Conservation (phyloP, 1,139 yeast genomes). For the Zygosaccharomyces pseudobailii region DNA sequence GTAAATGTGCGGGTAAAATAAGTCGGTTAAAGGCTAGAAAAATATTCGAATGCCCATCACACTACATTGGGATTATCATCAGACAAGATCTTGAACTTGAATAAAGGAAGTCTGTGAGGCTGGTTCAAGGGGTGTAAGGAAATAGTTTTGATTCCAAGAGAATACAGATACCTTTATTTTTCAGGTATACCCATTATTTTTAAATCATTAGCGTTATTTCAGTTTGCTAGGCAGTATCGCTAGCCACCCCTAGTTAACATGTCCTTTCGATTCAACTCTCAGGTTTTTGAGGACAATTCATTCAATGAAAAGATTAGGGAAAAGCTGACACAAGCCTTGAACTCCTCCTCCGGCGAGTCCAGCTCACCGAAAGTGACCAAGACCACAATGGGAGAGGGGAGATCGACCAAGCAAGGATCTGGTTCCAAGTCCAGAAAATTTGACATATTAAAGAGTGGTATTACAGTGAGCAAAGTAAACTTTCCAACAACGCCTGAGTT, state of each 20-base stretch:
- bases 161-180: too few relatives aligned
- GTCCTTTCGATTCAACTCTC: slow-evolving; percentile 32
- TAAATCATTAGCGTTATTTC: not conserved
- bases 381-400: slow-evolving; percentile 7
- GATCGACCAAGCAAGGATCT: slow-evolving; percentile 2
- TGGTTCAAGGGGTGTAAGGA: not conserved
- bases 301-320: slow-evolving; percentile 30
- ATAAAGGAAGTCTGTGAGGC: not conserved
- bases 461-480: slow-evolving; percentile 29
- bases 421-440: slow-evolving; percentile 18
- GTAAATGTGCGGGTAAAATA: slow-evolving; percentile 6
- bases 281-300: slow-evolving; percentile 28
- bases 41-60: not conserved
- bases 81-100: not conserved
- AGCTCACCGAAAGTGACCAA: slow-evolving; percentile 1
- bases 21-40: not conserved
- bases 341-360: slow-evolving; percentile 14
- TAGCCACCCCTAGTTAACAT: slow-evolving; percentile 10
- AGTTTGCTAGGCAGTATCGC: not conserved
- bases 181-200: not conserved
- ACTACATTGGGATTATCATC: not conserved
- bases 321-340: slow-evolving; percentile 27
- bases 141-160: not conserved
- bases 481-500: slow-evolving; percentile 32
- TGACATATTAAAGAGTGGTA: slow-evolving; percentile 30